Evolutionary conservation across 306 rosid species (phyloP), one percentile per base, ranked within the genome.

Genomic region (Fragaria vesca): DNA sequence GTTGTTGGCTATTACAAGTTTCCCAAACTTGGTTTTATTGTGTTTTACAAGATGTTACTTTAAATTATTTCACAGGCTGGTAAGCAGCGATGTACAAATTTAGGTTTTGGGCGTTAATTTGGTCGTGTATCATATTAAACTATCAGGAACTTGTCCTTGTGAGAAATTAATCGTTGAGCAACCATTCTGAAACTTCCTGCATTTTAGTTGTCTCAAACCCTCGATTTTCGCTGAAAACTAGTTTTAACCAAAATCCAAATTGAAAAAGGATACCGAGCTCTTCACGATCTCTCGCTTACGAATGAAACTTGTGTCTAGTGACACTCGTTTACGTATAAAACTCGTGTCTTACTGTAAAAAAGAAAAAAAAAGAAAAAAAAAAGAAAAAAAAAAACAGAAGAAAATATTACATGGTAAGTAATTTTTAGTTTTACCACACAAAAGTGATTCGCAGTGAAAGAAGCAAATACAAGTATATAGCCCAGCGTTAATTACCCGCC

Each of bases 71-170:
- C 34, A 74, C 70, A 28, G 45, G 18, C 63, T 26, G 70, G 24
- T 30, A n/a, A 43, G 46, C 46, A 61, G 16, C n/a, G 28, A 17
- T 73, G 79, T 74, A 74, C 77, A 74, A 83, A 83, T 69, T 69
- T 74, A 74, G 78, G 74, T 20, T 69, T 74, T n/a, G 52, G 57
- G 72, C 24, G 17, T 76, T 61, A 42, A 9, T 76, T 17, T 63
- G 51, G 8, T 20, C 21, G 17, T 76, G 69, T 74, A 58, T 24
- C 10, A 60, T 26, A 58, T 60, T 60, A 16, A 9, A 60, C 61
- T 28, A 0, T 60, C 46, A 60, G 48, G 21, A 63, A 0, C 5
- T 28, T n/a, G 10, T 26, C 16, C 36, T 60, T 74, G 26, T 38
- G 28, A 38, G 48, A 36, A 38, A 66, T 21, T 34, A 9, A 66